Base-by-base conservation (phyloP, 768 basidiomycete genomes). In the Tylopilus sp. region DNA sequence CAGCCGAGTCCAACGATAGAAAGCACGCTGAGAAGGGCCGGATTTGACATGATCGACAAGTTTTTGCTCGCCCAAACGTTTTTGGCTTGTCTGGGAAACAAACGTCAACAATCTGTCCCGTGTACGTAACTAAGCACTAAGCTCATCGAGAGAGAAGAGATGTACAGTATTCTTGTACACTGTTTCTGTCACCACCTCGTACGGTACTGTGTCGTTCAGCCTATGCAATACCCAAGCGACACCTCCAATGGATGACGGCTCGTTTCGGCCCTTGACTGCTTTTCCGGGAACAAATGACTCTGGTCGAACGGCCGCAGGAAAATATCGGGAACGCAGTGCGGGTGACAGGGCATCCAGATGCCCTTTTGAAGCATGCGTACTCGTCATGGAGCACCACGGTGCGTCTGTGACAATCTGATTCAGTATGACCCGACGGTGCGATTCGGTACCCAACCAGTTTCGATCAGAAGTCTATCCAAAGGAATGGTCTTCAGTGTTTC, bases 201-300 rank as follows among this genome's bases (percentile, higher is more conserved):
- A 70, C 0, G 79, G 52, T 7, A 79, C 63, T 3, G 71, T 76
- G 31, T 77, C 71, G 17, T 78, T 71, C 37, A 83, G 56, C 54
- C 65, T 66, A 59, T 76, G 76, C 12, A 91, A 72, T 12, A 89
- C 81, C 83, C 86, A 89, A 21, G 87, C 91, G 11, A 92, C 82
- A 24, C 78, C 79, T 7, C 85, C 86, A 22, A 86, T 78, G 2
- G 78, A 71, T 31, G 68, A 72, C 4, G 90, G 88, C 61, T 92
- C 91, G 59, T 86, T 89, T 37, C 91, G 75, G 4, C 89, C 87
- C 69, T 91, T 92, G 38, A 90, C 83, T 3, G 81, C 73, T 55
- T 77, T 80, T 1, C 84, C 86, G 11, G 60, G 58, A 22, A 76
- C 72, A 62, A 85, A 89, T 1, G 76, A 75, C 50, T 89, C 84